Evolutionary conservation across 1,139 yeast genomes (phyloP).

Genomic region (Pichia norvegensis): DNA sequence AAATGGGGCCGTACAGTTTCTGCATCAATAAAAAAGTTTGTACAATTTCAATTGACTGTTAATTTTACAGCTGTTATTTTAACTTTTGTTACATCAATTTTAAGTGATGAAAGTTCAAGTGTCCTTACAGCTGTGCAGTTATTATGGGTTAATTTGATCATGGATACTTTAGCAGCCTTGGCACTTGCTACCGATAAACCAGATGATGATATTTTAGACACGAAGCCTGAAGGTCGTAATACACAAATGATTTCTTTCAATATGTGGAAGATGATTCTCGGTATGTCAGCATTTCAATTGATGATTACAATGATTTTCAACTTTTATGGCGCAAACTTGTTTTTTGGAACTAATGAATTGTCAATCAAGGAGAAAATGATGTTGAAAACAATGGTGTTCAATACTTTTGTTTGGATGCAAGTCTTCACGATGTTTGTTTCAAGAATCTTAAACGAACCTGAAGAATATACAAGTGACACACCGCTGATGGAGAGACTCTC

Average conservation of each 20-base stretch:
- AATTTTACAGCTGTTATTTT: slow-evolving; percentile 90
- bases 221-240: slow-evolving; percentile 78
- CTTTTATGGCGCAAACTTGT: slow-evolving; percentile 64
- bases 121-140: slow-evolving; percentile 96
- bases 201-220: slow-evolving; percentile 64
- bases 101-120: slow-evolving; percentile 66
- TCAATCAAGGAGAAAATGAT: slow-evolving; percentile 46
- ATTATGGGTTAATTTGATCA: slow-evolving; percentile 92
- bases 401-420: slow-evolving; percentile 96
- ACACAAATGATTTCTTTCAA: slow-evolving; percentile 79
- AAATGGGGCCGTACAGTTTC: slow-evolving; percentile 99
- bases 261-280: slow-evolving; percentile 98
- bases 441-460: slow-evolving; percentile 74
- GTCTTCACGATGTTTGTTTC: slow-evolving; percentile 89
- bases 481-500: slow-evolving; percentile 52
- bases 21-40: slow-evolving; percentile 85
- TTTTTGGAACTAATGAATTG: slow-evolving; percentile 36
- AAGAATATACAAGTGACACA: slow-evolving; percentile 50
- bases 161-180: slow-evolving; percentile 97
- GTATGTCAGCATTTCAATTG: slow-evolving; percentile 76
- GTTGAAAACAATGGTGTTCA: slow-evolving; percentile 80
- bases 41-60: slow-evolving; percentile 93
- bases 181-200: slow-evolving; percentile 98
- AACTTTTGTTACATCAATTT: slow-evolving; percentile 91
- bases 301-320: slow-evolving; percentile 70